A percentile compares a stretch with the other conserved stretches of the same genome.
These are phyloP conservation scores for Conticribra weissflogii DNA, from an alignment of 108 stramenopile species.

Conservation along the genomic window DNA sequence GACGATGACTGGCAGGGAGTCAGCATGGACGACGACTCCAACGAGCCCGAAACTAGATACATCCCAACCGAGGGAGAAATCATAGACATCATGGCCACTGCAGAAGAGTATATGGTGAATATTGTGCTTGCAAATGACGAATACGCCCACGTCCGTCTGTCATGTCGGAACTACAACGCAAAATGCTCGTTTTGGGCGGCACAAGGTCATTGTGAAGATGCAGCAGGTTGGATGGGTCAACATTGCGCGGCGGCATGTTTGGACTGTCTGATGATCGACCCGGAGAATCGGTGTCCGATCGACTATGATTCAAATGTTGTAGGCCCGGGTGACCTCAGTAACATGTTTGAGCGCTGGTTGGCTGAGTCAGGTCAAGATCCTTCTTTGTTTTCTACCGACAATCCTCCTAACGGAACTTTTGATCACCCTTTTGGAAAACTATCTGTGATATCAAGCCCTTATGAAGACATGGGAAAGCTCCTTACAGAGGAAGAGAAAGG, in stretches of 20 bases:
- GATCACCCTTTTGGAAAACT: slow-evolving; percentile 31
- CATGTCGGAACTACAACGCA: slow-evolving; percentile 31
- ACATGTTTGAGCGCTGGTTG: slow-evolving; percentile 50
- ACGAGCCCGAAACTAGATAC: too few species aligned
- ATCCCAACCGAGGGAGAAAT: slow-evolving; percentile 22
- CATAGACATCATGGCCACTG: slow-evolving; percentile 20
- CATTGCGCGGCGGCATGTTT: slow-evolving; percentile 47
- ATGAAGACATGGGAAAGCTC: slow-evolving; percentile 25
- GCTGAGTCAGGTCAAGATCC: slow-evolving; percentile 38
- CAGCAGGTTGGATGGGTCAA: slow-evolving; percentile 32
- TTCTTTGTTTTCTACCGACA: slow-evolving; percentile 20
- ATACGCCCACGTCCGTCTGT: slow-evolving; percentile 25
- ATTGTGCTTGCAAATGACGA: slow-evolving; percentile 33
- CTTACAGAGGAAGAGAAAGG: slow-evolving; percentile 25
- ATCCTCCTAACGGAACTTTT: slow-evolving; percentile 32
- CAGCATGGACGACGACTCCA: too few species aligned
- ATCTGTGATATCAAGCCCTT: slow-evolving; percentile 38
- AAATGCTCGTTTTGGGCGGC: slow-evolving; percentile 47
- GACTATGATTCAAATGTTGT: slow-evolving; percentile 34
- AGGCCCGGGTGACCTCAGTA: slow-evolving; percentile 27
- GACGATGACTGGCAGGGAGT: too few species aligned
- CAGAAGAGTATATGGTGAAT: slow-evolving; percentile 51
- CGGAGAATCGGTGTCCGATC: slow-evolving; percentile 43
- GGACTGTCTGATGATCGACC: slow-evolving; percentile 49
- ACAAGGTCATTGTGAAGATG: slow-evolving; percentile 24